phyloP scores from a whole-genome alignment of 495 filamentous ascomycete genomes.

The Cetradonia linearis region DNA sequence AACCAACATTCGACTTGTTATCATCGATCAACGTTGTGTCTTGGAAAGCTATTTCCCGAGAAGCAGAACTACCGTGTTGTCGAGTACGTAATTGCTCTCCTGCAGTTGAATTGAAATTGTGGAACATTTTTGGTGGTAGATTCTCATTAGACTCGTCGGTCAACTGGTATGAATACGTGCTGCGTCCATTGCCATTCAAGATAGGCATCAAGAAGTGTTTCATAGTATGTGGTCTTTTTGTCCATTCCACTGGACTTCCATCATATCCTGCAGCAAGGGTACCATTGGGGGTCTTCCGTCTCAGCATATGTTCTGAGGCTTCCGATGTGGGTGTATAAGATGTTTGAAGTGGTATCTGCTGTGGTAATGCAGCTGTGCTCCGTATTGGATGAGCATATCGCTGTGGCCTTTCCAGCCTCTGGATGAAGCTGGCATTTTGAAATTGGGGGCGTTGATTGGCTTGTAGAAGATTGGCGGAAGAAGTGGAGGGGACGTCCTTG shows the following conservation, averaged over 20 bases:
- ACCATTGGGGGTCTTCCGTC: constrained; percentile 89
- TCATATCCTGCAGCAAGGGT: constrained; percentile 92
- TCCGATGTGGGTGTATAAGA: constrained; percentile 5
- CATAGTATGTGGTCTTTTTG: constrained; percentile 61
- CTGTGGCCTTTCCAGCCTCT: constrained; percentile 29
- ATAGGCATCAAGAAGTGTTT: constrained; percentile 85
- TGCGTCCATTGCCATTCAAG: constrained; percentile 19
- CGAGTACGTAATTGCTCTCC: constrained; percentile 30
- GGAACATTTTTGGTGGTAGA: constrained; percentile 20
- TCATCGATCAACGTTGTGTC: constrained; percentile 28
- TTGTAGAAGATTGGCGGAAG: neutral
- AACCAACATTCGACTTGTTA: constrained; percentile 7
- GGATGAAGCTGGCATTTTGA: constrained; percentile 15
- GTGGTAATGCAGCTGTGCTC: constrained; percentile 8
- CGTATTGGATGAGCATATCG: constrained; percentile 35
- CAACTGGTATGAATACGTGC: neutral
- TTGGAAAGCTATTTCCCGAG: constrained; percentile 31
- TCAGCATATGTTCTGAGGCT: constrained; percentile 62
- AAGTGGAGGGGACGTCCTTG: constrained; percentile 13
- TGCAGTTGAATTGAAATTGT: constrained; percentile 32
- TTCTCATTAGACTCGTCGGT: constrained; percentile 1
- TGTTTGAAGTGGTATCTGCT: constrained; percentile 9
- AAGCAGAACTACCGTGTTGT: constrained; percentile 23
- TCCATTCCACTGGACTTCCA: constrained; percentile 67
- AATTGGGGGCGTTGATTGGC: constrained; percentile 1